Evolutionary conservation across 2,329 filamentous ascomycete species (phyloP), one percentile per base, ranked within the genome.

Genomic region (Colletotrichum nymphaeae): DNA sequence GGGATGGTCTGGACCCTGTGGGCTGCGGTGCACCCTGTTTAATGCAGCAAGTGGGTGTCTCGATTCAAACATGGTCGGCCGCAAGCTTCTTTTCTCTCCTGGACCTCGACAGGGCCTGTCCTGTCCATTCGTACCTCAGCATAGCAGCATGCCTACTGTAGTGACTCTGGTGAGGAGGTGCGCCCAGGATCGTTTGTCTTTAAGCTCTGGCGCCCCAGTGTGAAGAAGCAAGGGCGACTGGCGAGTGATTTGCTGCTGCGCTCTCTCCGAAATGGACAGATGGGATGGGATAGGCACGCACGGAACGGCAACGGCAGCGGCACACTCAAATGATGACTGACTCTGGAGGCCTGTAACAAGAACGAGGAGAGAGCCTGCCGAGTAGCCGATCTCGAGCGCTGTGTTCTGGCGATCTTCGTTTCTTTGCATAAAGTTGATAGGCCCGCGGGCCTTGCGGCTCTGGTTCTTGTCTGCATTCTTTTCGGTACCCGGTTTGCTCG

Each of bases 1-100:
- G 67, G 70, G 70, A 62, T 70, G 35, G n/a, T 56, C 60, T 70
- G 70, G 70, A 70, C 70, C 67, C 67, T 70, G 70, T 53, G 28
- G 46, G 32, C 60, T 42, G 56, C 58, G 46, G 67, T 73, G 55
- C 42, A 42, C 69, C 65, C 66, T 69, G 69, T 65, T 24, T 14
- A 24, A 46, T 26, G 32, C 24, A 42, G 32, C 12, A 5, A 5
- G 30, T 16, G 8, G 42, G 42, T 30, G 5, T 53, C 24, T 35
- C 22, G 32, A 70, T 73, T 73, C 70, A 32, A 65, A 73, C 70
- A 70, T 56, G 70, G 59, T 42, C n/a, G 37, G 32, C 24, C 49
- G 26, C 66, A 63, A 30, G 32, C 62, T 60, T 57, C 55, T 59
- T 55, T 59, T 55, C 46, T 57, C 53, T 37, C 37, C 53, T 53